These are phyloP conservation scores for Elsinoe fawcettii DNA, from an alignment of 2,329 filamentous ascomycete genomes.

Conservation along the genomic window DNA sequence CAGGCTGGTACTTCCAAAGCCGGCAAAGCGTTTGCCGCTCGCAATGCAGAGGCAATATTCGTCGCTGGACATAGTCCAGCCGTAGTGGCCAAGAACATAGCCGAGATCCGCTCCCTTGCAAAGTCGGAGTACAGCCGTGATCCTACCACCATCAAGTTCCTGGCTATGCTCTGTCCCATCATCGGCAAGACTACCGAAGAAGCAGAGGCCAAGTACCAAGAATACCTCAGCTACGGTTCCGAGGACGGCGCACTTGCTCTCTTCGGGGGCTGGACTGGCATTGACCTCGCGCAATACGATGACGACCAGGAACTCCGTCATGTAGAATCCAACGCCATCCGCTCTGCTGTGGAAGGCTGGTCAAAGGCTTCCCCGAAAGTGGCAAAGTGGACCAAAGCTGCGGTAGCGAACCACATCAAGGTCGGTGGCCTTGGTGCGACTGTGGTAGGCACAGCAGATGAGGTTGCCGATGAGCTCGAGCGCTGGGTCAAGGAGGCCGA, in stretches of 20 bases:
- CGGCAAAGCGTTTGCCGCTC: conserved; percentile 59
- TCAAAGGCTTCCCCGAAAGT: conserved; percentile 51
- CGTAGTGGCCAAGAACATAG: conserved; percentile 54
- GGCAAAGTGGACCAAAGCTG: conserved; percentile 60
- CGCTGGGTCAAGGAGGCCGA: conserved; percentile 61
- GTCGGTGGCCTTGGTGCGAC: conserved; percentile 61
- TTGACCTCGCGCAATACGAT: conserved; percentile 52
- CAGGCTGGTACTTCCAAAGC: conserved; percentile 62
- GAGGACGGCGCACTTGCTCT: conserved; percentile 60
- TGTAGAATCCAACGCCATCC: conserved; percentile 55
- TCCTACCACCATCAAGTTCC: conserved; percentile 55
- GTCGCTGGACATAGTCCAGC: conserved; percentile 57
- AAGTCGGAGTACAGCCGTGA: conserved; percentile 46
- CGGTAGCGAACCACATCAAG: conserved; percentile 59
- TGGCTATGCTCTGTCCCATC: conserved; percentile 59
- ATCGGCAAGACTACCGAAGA: conserved; percentile 59
- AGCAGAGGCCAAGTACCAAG: conserved; percentile 55
- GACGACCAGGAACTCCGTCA: conserved; percentile 57
- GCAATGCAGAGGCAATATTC: conserved; percentile 65
- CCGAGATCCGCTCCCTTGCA: conserved; percentile 2
- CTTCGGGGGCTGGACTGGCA: conserved; percentile 69
- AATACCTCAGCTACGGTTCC: conserved; percentile 54
- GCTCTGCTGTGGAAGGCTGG: conserved; percentile 49
- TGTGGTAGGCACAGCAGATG: conserved; percentile 55
- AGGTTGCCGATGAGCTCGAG: conserved; percentile 61